phyloP scores from a whole-genome alignment of 768 basidiomycete genomes.

The Pluteus cervinus region DNA sequence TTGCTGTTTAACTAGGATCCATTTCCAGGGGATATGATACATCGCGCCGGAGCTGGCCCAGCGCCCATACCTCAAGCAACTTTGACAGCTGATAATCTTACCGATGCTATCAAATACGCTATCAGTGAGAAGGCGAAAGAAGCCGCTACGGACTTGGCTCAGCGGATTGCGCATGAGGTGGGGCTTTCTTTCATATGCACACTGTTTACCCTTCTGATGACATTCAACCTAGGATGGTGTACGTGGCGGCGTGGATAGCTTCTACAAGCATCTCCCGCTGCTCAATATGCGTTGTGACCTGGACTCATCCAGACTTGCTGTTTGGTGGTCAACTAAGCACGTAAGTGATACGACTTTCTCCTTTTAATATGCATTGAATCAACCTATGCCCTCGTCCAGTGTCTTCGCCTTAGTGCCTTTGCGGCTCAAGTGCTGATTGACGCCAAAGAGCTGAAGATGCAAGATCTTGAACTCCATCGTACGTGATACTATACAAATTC shows the following conservation, averaged over 20 bases:
- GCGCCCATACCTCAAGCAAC: conserved; percentile 50
- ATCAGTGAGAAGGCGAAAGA: conserved; percentile 37
- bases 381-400: conserved; percentile 21
- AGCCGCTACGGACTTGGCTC: conserved; percentile 44
- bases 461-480: conserved; percentile 45
- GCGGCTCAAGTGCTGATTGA: conserved; percentile 47
- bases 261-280: conserved; percentile 55
- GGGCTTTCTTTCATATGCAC: conserved; percentile 4
- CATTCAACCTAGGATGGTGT: conserved; percentile 36
- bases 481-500: too few species aligned
- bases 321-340: conserved; percentile 54
- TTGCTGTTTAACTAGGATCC: too few species aligned
- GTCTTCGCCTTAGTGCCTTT: conserved; percentile 45
- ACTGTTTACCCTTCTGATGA: neutral
- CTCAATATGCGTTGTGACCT: conserved; percentile 61
- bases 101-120: conserved; percentile 46
- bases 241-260: conserved; percentile 41
- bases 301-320: conserved; percentile 41
- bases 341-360: conserved; percentile 19
- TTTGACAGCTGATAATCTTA: conserved; percentile 40
- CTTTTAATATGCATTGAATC: neutral
- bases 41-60: conserved; percentile 56
- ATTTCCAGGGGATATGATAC: conserved; percentile 61
- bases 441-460: conserved; percentile 34
- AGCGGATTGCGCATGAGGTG: conserved; percentile 46